Conservation (phyloP, 1,139 yeast species). For the Suhomyces anneliseae region DNA sequence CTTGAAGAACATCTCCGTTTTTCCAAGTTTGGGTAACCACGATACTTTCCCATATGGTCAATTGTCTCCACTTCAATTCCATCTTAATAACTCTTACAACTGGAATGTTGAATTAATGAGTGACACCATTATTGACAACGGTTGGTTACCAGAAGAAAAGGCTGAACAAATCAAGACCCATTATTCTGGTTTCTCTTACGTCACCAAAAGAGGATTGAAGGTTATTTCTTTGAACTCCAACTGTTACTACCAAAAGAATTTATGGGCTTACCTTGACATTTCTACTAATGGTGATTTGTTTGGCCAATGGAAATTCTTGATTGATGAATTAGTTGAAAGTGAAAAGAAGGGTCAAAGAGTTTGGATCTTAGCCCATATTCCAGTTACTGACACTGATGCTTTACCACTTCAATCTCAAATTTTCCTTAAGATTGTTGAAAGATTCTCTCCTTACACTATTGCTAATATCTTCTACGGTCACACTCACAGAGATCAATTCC, state of each 20-base stretch:
- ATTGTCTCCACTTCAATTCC: conserved; percentile 49
- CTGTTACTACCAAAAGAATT: conserved; percentile 63
- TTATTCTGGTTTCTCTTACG: conserved; percentile 63
- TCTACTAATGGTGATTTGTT: conserved; percentile 57
- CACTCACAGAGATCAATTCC: conserved; percentile 70
- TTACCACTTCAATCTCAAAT: conserved; percentile 62
- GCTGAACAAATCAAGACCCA: conserved; percentile 35
- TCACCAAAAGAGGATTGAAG: conserved; percentile 57
- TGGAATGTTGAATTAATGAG: conserved; percentile 65
- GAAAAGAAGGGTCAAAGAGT: conserved; percentile 60
- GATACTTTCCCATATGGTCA: conserved; percentile 75
- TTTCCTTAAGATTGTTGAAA: conserved; percentile 57
- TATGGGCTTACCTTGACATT: conserved; percentile 60
- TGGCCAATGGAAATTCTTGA: conserved; percentile 62
- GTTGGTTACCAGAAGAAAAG: conserved; percentile 34
- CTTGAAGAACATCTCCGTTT: conserved; percentile 58
- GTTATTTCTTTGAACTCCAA: conserved; percentile 67
- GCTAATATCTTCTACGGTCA: conserved; percentile 73
- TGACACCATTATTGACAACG: conserved; percentile 51
- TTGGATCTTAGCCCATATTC: conserved; percentile 73
- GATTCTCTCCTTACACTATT: conserved; percentile 69
- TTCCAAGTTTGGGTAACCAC: conserved; percentile 68
- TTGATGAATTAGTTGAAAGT: conserved; percentile 59
- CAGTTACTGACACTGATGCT: conserved; percentile 54
- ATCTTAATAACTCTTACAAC: conserved; percentile 47